Evolutionary conservation across 257 asterid species (phyloP), one percentile per base, ranked within the genome.

Genomic region (Plantago major): DNA sequence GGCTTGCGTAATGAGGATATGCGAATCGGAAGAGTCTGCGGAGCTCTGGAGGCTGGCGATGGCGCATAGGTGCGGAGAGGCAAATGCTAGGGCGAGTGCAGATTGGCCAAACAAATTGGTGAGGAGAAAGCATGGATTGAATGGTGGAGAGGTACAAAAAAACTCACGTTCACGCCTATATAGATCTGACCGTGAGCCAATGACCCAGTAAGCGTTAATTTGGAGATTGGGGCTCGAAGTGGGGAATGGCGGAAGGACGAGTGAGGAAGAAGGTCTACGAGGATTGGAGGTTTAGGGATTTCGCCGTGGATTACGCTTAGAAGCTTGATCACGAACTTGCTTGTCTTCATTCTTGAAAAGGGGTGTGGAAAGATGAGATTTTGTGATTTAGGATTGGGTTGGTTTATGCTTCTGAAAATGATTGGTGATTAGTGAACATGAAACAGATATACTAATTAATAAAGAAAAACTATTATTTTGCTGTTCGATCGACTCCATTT

Each of bases 11-110:
- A 88, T 63, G 60, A 73, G 80, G 79, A 88, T 71, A 70, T 76
- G 67, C 22, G 88, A 76, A 60, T 78, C 30, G 19, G 83, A 68
- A 49, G 94, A 57, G 68, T 80, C 62, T n/a, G 14, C 96, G 89
- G 63, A 85, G 82, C 37, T 90, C 98, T 90, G 97, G 42, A 83
- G 55, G 77, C 64, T 96, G 94, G 76, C 97, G 85, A 87, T 90
- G 97, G 57, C 97, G 96, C 65, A 96, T 87, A 10, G 97, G 97
- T 58, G 93, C 93, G 15, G 93, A 86, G 54, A 96, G 64, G 97
- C 94, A 66, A 90, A 55, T 40, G 78, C 60, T 6, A 71, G 50
- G 67, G 45, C 76, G 58, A 7, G 86, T 87, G 60, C 90, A 85
- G 46, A 51, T 64, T 88, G 81, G 66, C 67, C 67, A 7, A 78